A percentile compares a stretch with the other conserved stretches of the same genome.
These are phyloP conservation scores for Ciborinia camelliae DNA, from an alignment of 2,329 filamentous ascomycete genomes.

Conservation along the genomic window DNA sequence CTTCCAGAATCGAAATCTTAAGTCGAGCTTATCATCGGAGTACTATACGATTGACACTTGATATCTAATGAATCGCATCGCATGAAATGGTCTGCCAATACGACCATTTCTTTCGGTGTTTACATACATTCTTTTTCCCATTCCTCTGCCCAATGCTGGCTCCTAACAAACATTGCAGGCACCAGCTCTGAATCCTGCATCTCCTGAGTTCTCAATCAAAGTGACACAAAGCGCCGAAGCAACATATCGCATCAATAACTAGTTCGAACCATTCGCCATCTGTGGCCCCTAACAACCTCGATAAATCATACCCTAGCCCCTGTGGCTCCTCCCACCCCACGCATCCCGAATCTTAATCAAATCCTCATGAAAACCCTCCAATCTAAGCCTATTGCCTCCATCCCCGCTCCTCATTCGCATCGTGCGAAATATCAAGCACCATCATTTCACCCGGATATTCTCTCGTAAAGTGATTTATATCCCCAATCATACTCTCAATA, in stretches of 20 bases:
- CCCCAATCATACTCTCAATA: constrained; percentile 24
- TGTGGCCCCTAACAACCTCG: constrained; percentile 25
- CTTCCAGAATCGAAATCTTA: constrained; percentile 21
- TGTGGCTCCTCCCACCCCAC: no score
- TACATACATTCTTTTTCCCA: background rate
- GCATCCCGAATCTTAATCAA: no score
- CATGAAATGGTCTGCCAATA: constrained; percentile 25
- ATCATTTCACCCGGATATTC: constrained; percentile 30
- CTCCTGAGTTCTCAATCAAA: constrained; percentile 22
- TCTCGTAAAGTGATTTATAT: constrained; percentile 29
- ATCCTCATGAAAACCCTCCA: no score
- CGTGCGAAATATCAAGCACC: constrained; percentile 29
- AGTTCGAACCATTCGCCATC: constrained; percentile 26
- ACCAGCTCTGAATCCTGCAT: constrained; percentile 23
- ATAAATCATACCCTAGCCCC: no score
- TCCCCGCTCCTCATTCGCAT: constrained; percentile 16
- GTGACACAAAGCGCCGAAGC: constrained; percentile 28
- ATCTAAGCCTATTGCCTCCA: background rate
- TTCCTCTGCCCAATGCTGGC: background rate
- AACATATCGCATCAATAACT: constrained; percentile 24
- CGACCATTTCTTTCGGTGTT: constrained; percentile 21
- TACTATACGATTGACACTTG: constrained; percentile 29
- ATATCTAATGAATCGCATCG: constrained; percentile 23
- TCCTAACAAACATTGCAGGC: background rate
- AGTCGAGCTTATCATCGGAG: constrained; percentile 24